A percentile compares a stretch with the other conserved stretches of the same genome.
These are phyloP conservation scores for Starmerella vaccinii DNA, from an alignment of 805 yeast genomes.

Conservation along the genomic window DNA sequence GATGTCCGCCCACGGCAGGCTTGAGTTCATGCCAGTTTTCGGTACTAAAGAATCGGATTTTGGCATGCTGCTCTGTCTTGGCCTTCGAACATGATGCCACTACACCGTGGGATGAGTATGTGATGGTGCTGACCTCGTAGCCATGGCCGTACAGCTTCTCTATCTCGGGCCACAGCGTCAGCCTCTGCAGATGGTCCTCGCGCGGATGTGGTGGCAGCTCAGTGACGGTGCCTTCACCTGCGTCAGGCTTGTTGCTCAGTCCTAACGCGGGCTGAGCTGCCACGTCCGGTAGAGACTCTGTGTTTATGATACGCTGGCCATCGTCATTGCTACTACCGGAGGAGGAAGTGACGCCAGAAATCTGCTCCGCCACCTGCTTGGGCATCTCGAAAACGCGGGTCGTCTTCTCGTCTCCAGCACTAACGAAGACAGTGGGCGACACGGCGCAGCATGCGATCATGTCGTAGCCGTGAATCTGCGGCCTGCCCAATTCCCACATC, in stretches of 20 bases:
- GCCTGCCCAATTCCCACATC: conserved; percentile 89
- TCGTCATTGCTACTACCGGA: not conserved
- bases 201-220: conserved; percentile 54
- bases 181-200: conserved; percentile 85
- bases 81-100: conserved; percentile 91
- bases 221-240: conserved; percentile 29
- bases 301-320: not conserved
- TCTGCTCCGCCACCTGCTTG: conserved; percentile 54
- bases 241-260: conserved; percentile 73
- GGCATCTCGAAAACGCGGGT: conserved; percentile 85
- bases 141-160: conserved; percentile 97
- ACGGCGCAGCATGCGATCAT: conserved; percentile 71
- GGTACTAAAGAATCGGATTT: conserved; percentile 62
- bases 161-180: conserved; percentile 87
- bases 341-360: conserved; percentile 32
- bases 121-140: conserved; percentile 77
- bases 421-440: conserved; percentile 54
- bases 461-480: conserved; percentile 97
- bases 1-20: conserved; percentile 43
- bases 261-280: conserved; percentile 92
- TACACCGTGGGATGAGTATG: conserved; percentile 50
- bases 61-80: conserved; percentile 75
- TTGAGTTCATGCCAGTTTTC: conserved; percentile 48
- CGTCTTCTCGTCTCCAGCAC: conserved; percentile 94
- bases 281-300: conserved; percentile 51